These are phyloP conservation scores for Beauveria sp. DNA, from an alignment of 2,329 filamentous ascomycete genomes.

Conservation along the genomic window DNA sequence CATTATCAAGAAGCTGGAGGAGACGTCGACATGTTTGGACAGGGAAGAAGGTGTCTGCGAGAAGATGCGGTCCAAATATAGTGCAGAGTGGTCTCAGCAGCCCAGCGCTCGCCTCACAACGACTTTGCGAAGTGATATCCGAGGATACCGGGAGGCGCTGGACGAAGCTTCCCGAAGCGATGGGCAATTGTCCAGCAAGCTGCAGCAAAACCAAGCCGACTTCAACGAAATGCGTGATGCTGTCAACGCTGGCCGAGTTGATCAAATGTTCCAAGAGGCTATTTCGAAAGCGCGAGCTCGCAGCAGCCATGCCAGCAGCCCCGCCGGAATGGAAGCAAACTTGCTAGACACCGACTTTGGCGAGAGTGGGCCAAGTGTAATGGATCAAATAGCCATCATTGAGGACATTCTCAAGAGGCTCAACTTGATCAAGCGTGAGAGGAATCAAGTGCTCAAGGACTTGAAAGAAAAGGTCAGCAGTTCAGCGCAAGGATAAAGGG, in stretches of 20 bases:
- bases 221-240: constrained; percentile 94
- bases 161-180: constrained; percentile 87
- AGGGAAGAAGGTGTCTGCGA: constrained; percentile 98
- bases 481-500: neutral
- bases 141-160: constrained; percentile 79
- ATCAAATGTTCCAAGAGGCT: constrained; percentile 80
- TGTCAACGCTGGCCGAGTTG: constrained; percentile 76
- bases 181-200: constrained; percentile 70
- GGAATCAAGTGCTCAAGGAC: constrained; percentile 88
- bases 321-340: constrained; percentile 59
- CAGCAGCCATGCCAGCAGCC: constrained; percentile 52
- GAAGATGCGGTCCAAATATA: constrained; percentile 98
- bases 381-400: constrained; percentile 81
- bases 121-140: constrained; percentile 78
- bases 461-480: constrained; percentile 83
- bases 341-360: constrained; percentile 89
- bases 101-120: constrained; percentile 84
- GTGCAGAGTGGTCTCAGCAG: constrained; percentile 92
- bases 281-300: constrained; percentile 70
- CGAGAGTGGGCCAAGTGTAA: constrained; percentile 69
- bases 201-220: constrained; percentile 77
- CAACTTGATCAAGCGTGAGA: constrained; percentile 84
- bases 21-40: constrained; percentile 79
- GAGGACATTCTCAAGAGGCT: constrained; percentile 88
- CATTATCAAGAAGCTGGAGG: constrained; percentile 66